Conservation (phyloP, 2,329 filamentous ascomycete species). For the Venturia asperata region DNA sequence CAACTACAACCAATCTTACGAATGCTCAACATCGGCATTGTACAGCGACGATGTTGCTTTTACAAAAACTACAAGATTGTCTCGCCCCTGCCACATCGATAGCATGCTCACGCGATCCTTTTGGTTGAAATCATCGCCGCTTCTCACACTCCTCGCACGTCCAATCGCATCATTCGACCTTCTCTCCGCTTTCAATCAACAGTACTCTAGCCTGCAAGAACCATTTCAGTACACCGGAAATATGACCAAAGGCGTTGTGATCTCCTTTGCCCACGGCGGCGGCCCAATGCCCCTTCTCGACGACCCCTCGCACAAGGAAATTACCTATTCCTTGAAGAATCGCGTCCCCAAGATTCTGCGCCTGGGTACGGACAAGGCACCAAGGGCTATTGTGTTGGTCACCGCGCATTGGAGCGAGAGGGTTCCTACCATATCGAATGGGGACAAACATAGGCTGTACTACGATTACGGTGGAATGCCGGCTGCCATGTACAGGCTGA, state of each 20-base stretch:
- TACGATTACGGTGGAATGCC: slow-evolving; percentile 58
- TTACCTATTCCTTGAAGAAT: slow-evolving; percentile 47
- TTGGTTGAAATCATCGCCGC: background rate
- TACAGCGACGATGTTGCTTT: background rate
- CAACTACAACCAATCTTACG: background rate
- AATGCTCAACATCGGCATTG: background rate
- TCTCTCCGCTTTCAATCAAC: background rate
- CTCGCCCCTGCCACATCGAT: background rate
- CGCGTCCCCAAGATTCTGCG: slow-evolving; percentile 50
- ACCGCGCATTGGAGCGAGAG: slow-evolving; percentile 52
- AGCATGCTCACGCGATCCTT: background rate
- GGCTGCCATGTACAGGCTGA: slow-evolving; percentile 46
- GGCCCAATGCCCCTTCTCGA: slow-evolving; percentile 53
- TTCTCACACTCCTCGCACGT: background rate
- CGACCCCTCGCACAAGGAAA: slow-evolving; percentile 46
- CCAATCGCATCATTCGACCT: background rate
- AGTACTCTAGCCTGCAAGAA: slow-evolving; percentile 12
- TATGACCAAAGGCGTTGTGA: slow-evolving; percentile 32
- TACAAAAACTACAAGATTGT: background rate
- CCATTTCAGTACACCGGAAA: slow-evolving; percentile 4
- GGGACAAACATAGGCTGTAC: slow-evolving; percentile 40
- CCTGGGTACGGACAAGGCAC: slow-evolving; percentile 45
- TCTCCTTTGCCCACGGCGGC: slow-evolving; percentile 36
- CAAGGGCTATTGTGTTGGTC: slow-evolving; percentile 48
- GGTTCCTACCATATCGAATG: slow-evolving; percentile 47